Base-by-base conservation (phyloP, 1,284 basidiomycete genomes). In the Ustilago hordei region DNA sequence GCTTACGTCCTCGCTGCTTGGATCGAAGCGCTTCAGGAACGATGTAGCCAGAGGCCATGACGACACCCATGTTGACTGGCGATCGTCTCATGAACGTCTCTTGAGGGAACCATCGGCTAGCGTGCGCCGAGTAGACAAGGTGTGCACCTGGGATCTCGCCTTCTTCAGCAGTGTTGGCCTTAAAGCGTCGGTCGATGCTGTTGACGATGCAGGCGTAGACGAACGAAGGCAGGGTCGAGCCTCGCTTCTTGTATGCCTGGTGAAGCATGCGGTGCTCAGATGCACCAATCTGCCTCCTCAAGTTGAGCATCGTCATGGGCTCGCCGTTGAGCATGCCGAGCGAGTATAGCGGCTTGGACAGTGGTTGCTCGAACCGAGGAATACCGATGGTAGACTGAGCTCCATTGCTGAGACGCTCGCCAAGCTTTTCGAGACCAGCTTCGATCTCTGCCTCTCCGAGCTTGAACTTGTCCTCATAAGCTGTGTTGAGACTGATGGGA, bases 151-250 rank as follows among this genome's bases (percentile, higher is more conserved):
- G 68, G 2, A 41, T 31, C 19, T 57, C 58, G 28, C 31, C 68
- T 0, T 43, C 53, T 8, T 60, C 47, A 0, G 54, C 17, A 4
- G 47, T 58, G 62, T 53, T 60, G 3, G 58, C 39, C 9, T 43
- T 61, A 57, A 59, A 70, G 28, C 50, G 57, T 48, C 62, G 57
- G 59, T 70, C 68, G 54, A 70, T 70, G 55, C 68, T 70, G 61
- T 70, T 70, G 32, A 70, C 62, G 8, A 70, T 64, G 59, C 68
- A 70, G 4, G 68, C 68, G 32, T 70, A 70, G 39, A 64, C 59
- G 28, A 70, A 60, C 3, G 68, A 64, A 32, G 68, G 68, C 0
- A 70, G 53, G 3, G 47, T 60, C 11, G 54, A 53, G 9, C 62
- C 68, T 19, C 41, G 48, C 55, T 64, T 64, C 59, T 64, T 70